Evolutionary conservation across 768 basidiomycete species (phyloP).

Genomic region (Rhodotorula kratochvilovae): DNA sequence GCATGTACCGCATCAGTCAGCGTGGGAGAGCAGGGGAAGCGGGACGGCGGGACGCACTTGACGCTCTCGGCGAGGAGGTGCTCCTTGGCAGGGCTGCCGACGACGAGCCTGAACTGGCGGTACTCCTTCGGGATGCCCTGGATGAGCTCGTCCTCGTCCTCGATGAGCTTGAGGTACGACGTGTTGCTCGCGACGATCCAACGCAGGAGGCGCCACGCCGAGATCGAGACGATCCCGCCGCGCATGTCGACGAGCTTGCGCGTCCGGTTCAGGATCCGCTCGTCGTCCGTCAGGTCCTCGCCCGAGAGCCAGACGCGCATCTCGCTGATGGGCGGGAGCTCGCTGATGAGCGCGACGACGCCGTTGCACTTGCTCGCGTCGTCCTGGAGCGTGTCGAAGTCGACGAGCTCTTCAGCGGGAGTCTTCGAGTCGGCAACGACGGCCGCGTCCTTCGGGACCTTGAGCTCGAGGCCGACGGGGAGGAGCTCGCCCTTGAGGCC

Average conservation of each 20-base stretch:
- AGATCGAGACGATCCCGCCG: conserved; percentile 54
- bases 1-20: background rate
- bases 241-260: conserved; percentile 59
- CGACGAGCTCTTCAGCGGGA: conserved; percentile 7
- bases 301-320: conserved; percentile 57
- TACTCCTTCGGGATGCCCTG: conserved; percentile 57
- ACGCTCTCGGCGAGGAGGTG: conserved; percentile 59
- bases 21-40: too few relatives aligned
- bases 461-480: conserved; percentile 61
- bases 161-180: conserved; percentile 63
- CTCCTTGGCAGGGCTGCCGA: conserved; percentile 68
- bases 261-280: conserved; percentile 54
- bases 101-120: conserved; percentile 66
- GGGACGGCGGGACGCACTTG: conserved; percentile 7
- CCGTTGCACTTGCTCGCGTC: background rate
- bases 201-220: conserved; percentile 63
- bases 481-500: conserved; percentile 60
- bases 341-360: conserved; percentile 24
- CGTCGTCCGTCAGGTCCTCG: conserved; percentile 48
- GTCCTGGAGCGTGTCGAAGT: conserved; percentile 14
- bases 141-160: conserved; percentile 56
- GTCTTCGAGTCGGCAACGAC: conserved; percentile 10
- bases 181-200: conserved; percentile 66
- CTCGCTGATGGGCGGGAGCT: conserved; percentile 38
- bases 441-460: conserved; percentile 43